Evolutionary conservation across 768 basidiomycete species (phyloP).

Genomic region (Phaeotremella fagi): DNA sequence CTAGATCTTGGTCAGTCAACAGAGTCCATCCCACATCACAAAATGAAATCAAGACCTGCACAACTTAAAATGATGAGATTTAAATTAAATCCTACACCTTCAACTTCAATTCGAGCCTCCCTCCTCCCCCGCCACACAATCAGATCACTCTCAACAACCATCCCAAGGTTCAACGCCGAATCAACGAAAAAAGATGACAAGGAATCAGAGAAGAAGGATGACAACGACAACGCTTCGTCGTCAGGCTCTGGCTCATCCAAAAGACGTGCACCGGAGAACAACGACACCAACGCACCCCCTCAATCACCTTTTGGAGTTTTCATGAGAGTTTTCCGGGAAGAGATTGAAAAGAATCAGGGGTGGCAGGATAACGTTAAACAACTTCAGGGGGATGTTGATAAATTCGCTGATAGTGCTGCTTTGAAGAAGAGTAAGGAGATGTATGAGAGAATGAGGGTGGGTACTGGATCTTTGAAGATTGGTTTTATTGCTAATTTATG

Average conservation of each 20-base stretch:
- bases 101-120: constrained; percentile 6
- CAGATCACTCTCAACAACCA: neutral
- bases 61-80: constrained; percentile 21
- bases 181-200: neutral
- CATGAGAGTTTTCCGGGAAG: constrained; percentile 86
- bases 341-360: constrained; percentile 87
- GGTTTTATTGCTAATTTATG: constrained; percentile 20
- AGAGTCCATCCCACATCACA: too few species aligned
- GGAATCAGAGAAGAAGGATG: neutral
- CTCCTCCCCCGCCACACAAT: too few species aligned
- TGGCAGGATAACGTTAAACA: constrained; percentile 96
- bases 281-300: constrained; percentile 28
- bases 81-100: neutral
- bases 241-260: neutral
- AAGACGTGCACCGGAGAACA: constrained; percentile 8
- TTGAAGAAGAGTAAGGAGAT: constrained; percentile 86
- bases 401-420: constrained; percentile 92
- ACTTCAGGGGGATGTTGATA: constrained; percentile 94
- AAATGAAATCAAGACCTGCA: constrained; percentile 32
- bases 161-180: neutral
- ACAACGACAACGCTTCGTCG: neutral
- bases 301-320: constrained; percentile 93
- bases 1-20: too few species aligned
- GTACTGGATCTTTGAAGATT: too few species aligned
- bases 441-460: constrained; percentile 88